phyloP scores from a whole-genome alignment of 2,329 filamentous ascomycete genomes.

The Bipolaris zeicola region DNA sequence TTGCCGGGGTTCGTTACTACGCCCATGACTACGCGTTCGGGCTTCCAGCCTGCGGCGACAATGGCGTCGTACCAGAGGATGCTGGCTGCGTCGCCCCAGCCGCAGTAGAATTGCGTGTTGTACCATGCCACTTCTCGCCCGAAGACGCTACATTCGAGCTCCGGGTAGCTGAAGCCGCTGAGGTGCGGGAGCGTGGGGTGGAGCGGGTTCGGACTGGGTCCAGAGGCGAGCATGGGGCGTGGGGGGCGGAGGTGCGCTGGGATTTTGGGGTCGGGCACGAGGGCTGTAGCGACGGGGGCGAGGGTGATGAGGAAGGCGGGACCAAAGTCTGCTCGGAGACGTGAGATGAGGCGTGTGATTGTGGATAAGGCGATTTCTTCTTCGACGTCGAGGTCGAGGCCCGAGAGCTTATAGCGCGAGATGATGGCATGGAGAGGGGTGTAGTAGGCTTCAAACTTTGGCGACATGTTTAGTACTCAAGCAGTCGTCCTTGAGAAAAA shows the following conservation, averaged over 20 bases:
- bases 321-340: slow-evolving; percentile 68
- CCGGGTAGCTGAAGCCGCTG: slow-evolving; percentile 80
- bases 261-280: slow-evolving; percentile 57
- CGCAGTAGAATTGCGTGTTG: slow-evolving; percentile 92
- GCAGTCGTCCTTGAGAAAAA: too few species aligned
- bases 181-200: slow-evolving; percentile 61
- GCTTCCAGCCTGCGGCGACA: slow-evolving; percentile 69
- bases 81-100: slow-evolving; percentile 72
- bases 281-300: slow-evolving; percentile 78
- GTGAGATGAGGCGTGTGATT: slow-evolving; percentile 58
- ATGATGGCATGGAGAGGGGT: slow-evolving; percentile 69
- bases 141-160: slow-evolving; percentile 63
- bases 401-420: slow-evolving; percentile 55
- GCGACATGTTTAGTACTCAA: slow-evolving; percentile 12
- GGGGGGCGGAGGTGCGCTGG: slow-evolving; percentile 38
- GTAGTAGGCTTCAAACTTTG: slow-evolving; percentile 75
- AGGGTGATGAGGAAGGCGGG: slow-evolving; percentile 75
- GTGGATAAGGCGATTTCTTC: slow-evolving; percentile 73
- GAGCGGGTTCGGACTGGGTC: slow-evolving; percentile 41
- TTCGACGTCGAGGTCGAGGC: slow-evolving; percentile 59
- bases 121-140: slow-evolving; percentile 74
- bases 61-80: slow-evolving; percentile 60
- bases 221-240: slow-evolving; percentile 35
- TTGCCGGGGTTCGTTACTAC: slow-evolving; percentile 79
- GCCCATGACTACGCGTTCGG: slow-evolving; percentile 77